phyloP scores from a whole-genome alignment of 1,284 basidiomycete species.

The Rhodotorula mucilaginosa region DNA sequence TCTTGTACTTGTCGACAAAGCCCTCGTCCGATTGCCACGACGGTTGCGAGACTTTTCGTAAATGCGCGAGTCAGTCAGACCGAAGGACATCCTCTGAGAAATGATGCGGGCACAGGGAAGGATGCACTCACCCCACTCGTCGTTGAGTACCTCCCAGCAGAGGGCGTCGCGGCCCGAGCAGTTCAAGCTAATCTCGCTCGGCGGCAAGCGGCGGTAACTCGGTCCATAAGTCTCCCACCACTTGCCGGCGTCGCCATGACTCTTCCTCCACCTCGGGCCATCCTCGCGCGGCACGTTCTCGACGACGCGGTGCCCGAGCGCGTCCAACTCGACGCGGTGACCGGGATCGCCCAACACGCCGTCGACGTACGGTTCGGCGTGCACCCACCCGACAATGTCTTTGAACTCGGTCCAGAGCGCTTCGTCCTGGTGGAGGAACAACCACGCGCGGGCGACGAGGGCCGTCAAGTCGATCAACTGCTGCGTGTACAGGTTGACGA shows the following conservation, averaged over 20 bases:
- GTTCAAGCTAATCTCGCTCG: constrained; percentile 81
- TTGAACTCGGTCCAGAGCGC: constrained; percentile 84
- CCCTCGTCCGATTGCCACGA: constrained; percentile 95
- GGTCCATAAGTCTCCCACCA: constrained; percentile 62
- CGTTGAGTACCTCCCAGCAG: constrained; percentile 94
- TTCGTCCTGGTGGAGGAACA: constrained; percentile 72
- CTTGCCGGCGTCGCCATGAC: constrained; percentile 46
- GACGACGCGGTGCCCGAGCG: constrained; percentile 41
- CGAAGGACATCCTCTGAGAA: no score
- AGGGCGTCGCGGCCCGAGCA: constrained; percentile 94
- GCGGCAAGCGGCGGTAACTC: constrained; percentile 86
- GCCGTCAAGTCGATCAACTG: constrained; percentile 80
- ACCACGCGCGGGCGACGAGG: constrained; percentile 72
- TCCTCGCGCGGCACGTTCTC: constrained; percentile 49
- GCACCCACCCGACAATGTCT: constrained; percentile 68
- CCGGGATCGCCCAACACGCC: constrained; percentile 33
- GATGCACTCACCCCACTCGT: constrained; percentile 63
- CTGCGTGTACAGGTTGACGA: constrained; percentile 91
- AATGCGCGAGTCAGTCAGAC: not conserved
- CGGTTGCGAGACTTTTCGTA: constrained; percentile 92
- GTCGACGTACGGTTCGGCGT: constrained; percentile 8
- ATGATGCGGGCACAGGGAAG: no score
- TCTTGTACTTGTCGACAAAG: constrained; percentile 95
- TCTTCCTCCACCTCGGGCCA: constrained; percentile 47
- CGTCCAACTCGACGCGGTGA: constrained; percentile 38